A percentile compares a stretch with the other conserved stretches of the same genome.
Evolutionary conservation across 495 filamentous ascomycete genomes (phyloP).

Genomic region (Achaetomiella virescens): DNA sequence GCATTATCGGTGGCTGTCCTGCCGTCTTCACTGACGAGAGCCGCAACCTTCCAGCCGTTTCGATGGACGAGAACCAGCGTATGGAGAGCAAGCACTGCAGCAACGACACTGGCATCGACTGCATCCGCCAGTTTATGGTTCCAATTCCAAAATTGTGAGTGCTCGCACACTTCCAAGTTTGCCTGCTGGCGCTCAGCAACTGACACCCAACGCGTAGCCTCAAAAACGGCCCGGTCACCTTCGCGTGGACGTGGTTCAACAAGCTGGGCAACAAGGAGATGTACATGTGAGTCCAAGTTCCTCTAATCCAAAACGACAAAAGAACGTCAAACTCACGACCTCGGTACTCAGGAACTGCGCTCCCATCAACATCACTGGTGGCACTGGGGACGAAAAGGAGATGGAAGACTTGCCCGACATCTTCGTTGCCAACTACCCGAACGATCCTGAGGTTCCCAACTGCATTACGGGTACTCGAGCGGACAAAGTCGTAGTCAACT

Average conservation of each 20-base stretch:
- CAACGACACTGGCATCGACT: conserved; percentile 20
- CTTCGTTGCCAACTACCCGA: conserved; percentile 52
- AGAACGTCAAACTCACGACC: neutral
- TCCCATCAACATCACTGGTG: conserved; percentile 44
- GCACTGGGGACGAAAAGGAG: conserved; percentile 23
- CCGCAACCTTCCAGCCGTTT: conserved; percentile 27
- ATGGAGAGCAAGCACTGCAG: conserved; percentile 16
- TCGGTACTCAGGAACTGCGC: conserved; percentile 43
- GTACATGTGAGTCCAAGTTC: conserved; percentile 38
- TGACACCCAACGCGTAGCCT: conserved; percentile 7
- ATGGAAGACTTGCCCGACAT: conserved; percentile 45
- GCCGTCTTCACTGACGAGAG: conserved; percentile 27
- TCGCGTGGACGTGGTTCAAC: conserved; percentile 60
- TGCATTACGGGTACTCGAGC: conserved; percentile 15
- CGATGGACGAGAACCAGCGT: conserved; percentile 14
- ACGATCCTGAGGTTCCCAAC: conserved; percentile 3
- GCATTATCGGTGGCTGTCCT: conserved; percentile 64
- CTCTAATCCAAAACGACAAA: neutral
- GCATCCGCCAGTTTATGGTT: conserved; percentile 22
- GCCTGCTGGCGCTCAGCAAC: neutral
- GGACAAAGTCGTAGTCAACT: conserved; percentile 19
- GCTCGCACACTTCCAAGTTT: neutral
- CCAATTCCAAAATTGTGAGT: conserved; percentile 23
- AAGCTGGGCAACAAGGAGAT: conserved; percentile 52
- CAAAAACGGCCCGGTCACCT: conserved; percentile 30